Base-by-base conservation (phyloP, 257 asterid genomes). In the Solanum phureja region DNA sequence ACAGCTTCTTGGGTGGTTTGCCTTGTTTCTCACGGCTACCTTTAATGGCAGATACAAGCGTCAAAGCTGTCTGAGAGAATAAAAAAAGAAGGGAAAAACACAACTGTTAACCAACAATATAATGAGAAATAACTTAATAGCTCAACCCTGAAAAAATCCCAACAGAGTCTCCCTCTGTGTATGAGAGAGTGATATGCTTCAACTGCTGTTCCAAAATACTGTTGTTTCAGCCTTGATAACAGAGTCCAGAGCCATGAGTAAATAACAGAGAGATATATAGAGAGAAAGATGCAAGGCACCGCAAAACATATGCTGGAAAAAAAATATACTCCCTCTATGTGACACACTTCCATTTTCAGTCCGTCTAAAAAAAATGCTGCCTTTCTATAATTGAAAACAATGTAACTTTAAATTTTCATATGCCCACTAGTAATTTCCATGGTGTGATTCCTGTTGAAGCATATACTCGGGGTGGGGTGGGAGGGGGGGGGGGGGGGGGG, bases 11-110 rank as follows among this genome's bases (percentile, higher is more conserved):
- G 9, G 94, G 93, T 44, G 93, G 90, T 24, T 79, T 88, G 21
- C 98, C 98, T 69, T 90, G 96, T 89, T 93, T 97, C 90, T 92
- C 98, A 46, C 99, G 98, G 94, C 98, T 94, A 82, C 99, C 99
- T 94, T 96, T 97, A 91, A 97, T 76, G 90, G 99, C 99, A 91
- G 99, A 92, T 86, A 95, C 90, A 88, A 91, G 94, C 96, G 91
- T 93, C 87, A 19, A 46, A 77, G 93, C 88, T 73, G 91, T 90
- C 99, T 95, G 95, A 35, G 89, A 91, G 72, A 83, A 73, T 46
- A 88, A 62, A 87, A 71, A 81, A 58, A 90, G 35, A 31, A 90
- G 84, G 87, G 82, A 11, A 62, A 21, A n/a, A 85, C 66, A 75
- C 19, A 62, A 75, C 18, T 35, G 88, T 89, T 42, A 90, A 84